Conservation (phyloP, 2,329 filamentous ascomycete genomes). For the Scedosporium boydii region DNA sequence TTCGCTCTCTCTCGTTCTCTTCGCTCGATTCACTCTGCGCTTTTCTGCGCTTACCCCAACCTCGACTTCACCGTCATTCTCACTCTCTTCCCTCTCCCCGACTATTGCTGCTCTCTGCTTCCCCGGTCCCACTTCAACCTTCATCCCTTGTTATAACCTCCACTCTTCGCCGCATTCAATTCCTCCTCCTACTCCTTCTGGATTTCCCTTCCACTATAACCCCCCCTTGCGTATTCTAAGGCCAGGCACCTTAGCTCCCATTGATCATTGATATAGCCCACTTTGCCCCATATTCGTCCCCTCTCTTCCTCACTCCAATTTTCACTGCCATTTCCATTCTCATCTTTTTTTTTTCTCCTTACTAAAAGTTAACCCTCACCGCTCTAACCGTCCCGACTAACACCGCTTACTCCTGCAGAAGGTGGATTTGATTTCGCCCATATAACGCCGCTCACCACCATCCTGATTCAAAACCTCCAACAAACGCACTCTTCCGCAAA, state of each 20-base stretch:
- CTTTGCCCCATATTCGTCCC: too few species aligned
- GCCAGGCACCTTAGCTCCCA: not conserved
- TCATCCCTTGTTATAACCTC: not conserved
- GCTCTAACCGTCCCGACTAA: not conserved
- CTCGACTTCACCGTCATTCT: constrained; percentile 1
- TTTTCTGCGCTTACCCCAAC: not conserved
- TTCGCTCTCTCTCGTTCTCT: not conserved
- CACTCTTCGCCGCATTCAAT: not conserved
- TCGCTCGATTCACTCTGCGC: constrained; percentile 13
- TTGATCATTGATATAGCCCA: too few species aligned
- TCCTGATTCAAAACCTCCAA: not conserved
- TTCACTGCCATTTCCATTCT: not conserved
- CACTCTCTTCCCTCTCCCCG: too few species aligned
- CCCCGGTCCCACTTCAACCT: not conserved
- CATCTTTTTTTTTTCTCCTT: not conserved
- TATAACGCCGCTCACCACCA: not conserved
- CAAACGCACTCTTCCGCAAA: not conserved
- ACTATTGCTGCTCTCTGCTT: not conserved
- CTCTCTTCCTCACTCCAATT: not conserved
- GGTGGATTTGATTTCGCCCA: not conserved
- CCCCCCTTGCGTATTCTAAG: not conserved
- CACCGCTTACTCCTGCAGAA: not conserved
- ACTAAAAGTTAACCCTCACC: not conserved
- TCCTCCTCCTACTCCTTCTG: not conserved
- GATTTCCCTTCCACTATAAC: not conserved